Evolutionary conservation across 2,329 filamentous ascomycete genomes (phyloP).

Genomic region (Aspergillus hortae): DNA sequence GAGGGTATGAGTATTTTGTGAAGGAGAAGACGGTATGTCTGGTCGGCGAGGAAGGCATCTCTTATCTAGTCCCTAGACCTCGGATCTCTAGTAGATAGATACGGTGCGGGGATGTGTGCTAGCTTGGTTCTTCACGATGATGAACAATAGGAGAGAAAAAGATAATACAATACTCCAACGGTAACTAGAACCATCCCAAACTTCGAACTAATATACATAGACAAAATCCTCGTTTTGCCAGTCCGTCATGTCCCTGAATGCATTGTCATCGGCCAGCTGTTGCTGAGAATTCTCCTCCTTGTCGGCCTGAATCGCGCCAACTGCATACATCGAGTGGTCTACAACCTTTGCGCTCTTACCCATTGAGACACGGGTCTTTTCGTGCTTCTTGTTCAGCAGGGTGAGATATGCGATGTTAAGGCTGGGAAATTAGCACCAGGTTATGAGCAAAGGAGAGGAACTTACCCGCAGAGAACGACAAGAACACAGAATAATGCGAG

Average conservation of each 20-base stretch:
- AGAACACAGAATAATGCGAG: constrained; percentile 60
- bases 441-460: neutral
- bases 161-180: neutral
- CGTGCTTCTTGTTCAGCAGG: constrained; percentile 55
- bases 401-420: constrained; percentile 47
- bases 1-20: no score
- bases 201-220: constrained; percentile 48
- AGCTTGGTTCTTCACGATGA: neutral
- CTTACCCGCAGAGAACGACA: constrained; percentile 49
- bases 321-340: constrained; percentile 57
- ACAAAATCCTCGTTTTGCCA: constrained; percentile 62
- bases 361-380: constrained; percentile 50
- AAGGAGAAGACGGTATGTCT: neutral
- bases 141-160: neutral
- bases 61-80: neutral
- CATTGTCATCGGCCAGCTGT: constrained; percentile 42
- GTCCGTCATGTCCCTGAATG: constrained; percentile 59
- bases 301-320: constrained; percentile 18
- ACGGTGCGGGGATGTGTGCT: no score
- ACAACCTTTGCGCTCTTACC: constrained; percentile 59
- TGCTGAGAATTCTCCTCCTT: constrained; percentile 28
- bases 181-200: no score
- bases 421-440: constrained; percentile 8
- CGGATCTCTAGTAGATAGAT: no score
- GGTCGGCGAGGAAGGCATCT: neutral